Evolutionary conservation across 129 eudicot species (phyloP).

Genomic region (Flaveria ramosissima): DNA sequence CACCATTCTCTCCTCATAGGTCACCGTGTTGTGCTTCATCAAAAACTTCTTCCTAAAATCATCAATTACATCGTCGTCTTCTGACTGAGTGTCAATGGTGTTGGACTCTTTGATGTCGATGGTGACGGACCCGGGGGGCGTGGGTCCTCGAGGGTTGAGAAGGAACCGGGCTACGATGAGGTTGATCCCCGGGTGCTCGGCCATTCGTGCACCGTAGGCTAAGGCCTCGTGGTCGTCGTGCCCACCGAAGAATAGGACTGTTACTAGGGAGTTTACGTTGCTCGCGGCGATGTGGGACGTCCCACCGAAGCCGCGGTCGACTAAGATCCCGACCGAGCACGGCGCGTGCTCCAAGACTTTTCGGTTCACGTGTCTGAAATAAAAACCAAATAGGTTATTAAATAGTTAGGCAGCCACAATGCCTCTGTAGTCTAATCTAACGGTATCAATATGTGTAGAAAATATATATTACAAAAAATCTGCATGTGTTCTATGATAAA

Average conservation of each 20-base stretch:
- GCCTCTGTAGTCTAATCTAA: too few species aligned
- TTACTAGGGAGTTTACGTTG: constrained; percentile 51
- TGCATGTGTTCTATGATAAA: too few species aligned
- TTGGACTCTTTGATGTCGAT: constrained; percentile 33
- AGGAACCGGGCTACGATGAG: constrained; percentile 48
- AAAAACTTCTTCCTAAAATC: constrained; percentile 35
- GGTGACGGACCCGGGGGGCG: constrained; percentile 28
- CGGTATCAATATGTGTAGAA: too few species aligned
- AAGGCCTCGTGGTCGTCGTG: constrained; percentile 72
- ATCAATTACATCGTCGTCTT: constrained; percentile 41
- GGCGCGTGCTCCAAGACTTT: constrained; percentile 73
- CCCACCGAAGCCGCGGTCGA: constrained; percentile 85
- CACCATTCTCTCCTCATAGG: constrained; percentile 43
- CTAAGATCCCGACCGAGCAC: constrained; percentile 74
- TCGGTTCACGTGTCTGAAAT: constrained; percentile 49
- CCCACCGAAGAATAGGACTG: constrained; percentile 73
- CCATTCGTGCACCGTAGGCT: constrained; percentile 66
- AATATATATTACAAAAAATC: too few species aligned
- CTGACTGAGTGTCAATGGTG: constrained; percentile 4
- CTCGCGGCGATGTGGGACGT: constrained; percentile 65
- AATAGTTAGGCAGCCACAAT: not conserved
- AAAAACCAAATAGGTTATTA: not conserved
- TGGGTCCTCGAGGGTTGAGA: constrained; percentile 34
- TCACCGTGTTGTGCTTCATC: constrained; percentile 33
- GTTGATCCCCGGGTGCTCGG: constrained; percentile 72